Conservation (phyloP, 352 stramenopile species). For the Phytophthora cactorum region DNA sequence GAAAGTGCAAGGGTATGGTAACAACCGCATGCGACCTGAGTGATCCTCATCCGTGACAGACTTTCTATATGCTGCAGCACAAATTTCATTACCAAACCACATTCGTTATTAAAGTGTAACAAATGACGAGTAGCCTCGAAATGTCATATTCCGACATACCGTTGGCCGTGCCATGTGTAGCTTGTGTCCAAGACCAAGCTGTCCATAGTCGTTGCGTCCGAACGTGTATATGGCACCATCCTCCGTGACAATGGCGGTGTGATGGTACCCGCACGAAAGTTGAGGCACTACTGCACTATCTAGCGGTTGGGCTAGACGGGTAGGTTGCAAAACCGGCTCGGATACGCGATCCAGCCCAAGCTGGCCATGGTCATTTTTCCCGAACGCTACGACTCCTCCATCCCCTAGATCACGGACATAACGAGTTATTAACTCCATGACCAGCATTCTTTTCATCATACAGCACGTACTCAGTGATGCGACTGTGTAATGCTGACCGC, state of each 20-base stretch:
- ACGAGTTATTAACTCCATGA: slow-evolving; percentile 8
- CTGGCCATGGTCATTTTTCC: slow-evolving; percentile 94
- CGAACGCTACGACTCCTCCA: slow-evolving; percentile 84
- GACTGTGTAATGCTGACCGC: slow-evolving; percentile 91
- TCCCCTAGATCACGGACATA: slow-evolving; percentile 26
- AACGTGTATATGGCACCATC: slow-evolving; percentile 85
- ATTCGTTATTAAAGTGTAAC: background rate
- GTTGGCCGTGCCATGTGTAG: slow-evolving; percentile 59
- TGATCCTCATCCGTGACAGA: slow-evolving; percentile 59
- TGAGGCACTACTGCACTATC: slow-evolving; percentile 72
- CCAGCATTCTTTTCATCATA: background rate
- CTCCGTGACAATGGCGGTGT: slow-evolving; percentile 84
- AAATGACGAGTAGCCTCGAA: background rate
- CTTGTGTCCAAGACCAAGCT: slow-evolving; percentile 92
- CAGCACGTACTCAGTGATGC: slow-evolving; percentile 56
- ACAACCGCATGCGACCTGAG: slow-evolving; percentile 83
- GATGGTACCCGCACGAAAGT: slow-evolving; percentile 93
- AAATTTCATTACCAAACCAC: background rate
- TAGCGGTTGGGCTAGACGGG: slow-evolving; percentile 54
- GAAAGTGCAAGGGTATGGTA: slow-evolving; percentile 88
- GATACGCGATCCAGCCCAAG: slow-evolving; percentile 77
- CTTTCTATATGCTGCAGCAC: slow-evolving; percentile 51
- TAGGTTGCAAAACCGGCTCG: slow-evolving; percentile 52
- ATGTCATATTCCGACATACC: slow-evolving; percentile 35
- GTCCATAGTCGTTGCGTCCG: slow-evolving; percentile 93